These are phyloP conservation scores for Coniochaeta ligniaria DNA, from an alignment of 2,329 filamentous ascomycete species.

Conservation along the genomic window DNA sequence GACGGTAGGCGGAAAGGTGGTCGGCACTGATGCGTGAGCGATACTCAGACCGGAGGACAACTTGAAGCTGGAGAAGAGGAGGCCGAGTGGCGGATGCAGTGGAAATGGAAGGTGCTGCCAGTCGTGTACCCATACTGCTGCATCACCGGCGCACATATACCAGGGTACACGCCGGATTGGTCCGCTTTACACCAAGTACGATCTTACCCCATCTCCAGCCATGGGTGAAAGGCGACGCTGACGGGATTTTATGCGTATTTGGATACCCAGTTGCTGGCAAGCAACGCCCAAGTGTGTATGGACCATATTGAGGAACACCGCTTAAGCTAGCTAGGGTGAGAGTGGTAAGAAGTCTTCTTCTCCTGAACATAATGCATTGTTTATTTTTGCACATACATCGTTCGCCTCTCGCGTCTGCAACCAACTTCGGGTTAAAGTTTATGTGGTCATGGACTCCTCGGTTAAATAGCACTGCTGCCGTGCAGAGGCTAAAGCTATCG, in stretches of 20 bases:
- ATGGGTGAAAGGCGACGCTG: not conserved
- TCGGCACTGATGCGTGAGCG: slow-evolving; percentile 21
- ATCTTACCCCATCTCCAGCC: not conserved
- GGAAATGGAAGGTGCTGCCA: not conserved
- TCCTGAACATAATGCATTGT: not conserved
- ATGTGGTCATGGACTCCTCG: not conserved
- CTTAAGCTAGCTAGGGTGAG: not conserved
- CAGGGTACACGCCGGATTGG: not conserved
- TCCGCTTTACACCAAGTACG: not conserved
- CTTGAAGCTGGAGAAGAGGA: not conserved
- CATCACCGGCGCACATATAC: not conserved
- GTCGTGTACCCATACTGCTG: not conserved
- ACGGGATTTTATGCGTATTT: not conserved
- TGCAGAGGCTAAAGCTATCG: not conserved
- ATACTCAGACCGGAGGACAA: not conserved
- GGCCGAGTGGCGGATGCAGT: not conserved
- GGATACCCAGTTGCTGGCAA: not conserved
- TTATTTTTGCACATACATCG: not conserved
- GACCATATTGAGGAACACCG: not conserved
- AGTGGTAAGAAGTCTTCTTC: not conserved
- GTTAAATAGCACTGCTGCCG: not conserved
- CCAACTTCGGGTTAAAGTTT: not conserved
- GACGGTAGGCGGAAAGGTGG: slow-evolving; percentile 34
- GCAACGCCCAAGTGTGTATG: not conserved
- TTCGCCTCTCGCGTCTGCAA: not conserved